These are phyloP conservation scores for Gracilaria domingensis DNA, from an alignment of 23 red algal species.

Conservation along the genomic window DNA sequence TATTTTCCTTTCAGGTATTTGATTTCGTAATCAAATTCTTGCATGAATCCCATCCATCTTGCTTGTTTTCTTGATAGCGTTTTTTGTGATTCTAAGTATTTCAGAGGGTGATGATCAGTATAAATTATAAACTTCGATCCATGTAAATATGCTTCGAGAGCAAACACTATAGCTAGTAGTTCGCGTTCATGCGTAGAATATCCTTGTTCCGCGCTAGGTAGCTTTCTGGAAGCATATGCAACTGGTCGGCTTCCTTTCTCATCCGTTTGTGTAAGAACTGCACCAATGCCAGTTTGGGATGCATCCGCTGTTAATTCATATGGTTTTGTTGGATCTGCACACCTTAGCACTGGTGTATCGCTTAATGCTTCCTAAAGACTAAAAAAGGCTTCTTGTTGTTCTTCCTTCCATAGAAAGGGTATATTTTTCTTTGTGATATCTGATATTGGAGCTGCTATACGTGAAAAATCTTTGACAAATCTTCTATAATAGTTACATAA, in stretches of 20 bases:
- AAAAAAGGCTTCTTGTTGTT: neutral
- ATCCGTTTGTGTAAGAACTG: slow-evolving; percentile 41
- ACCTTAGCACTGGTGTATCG: slow-evolving; percentile 18
- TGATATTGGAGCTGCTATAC: slow-evolving; percentile 10
- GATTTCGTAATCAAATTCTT: slow-evolving; percentile 34
- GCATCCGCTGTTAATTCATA: slow-evolving; percentile 33
- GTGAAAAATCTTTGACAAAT: slow-evolving; percentile 47
- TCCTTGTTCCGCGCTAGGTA: slow-evolving; percentile 28
- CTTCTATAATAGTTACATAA: slow-evolving; percentile 55
- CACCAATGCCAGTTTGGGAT: slow-evolving; percentile 23
- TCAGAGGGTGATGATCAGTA: slow-evolving; percentile 33
- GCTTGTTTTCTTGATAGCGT: slow-evolving; percentile 21
- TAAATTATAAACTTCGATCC: slow-evolving; percentile 21
- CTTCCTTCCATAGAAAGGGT: neutral
- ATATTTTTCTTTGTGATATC: slow-evolving; percentile 35
- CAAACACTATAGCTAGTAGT: slow-evolving; percentile 36
- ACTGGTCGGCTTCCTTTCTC: slow-evolving; percentile 35
- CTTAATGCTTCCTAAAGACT: slow-evolving; percentile 5
- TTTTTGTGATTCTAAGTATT: slow-evolving; percentile 44
- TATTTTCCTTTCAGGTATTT: slow-evolving; percentile 56
- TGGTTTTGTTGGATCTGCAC: slow-evolving; percentile 18
- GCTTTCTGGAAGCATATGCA: slow-evolving; percentile 52
- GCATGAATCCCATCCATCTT: slow-evolving; percentile 24
- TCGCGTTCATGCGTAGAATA: slow-evolving; percentile 49
- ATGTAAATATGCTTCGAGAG: slow-evolving; percentile 41